Evolutionary conservation across 176 grass and related monocot species (phyloP).

Genomic region (Aegilops speltoides): DNA sequence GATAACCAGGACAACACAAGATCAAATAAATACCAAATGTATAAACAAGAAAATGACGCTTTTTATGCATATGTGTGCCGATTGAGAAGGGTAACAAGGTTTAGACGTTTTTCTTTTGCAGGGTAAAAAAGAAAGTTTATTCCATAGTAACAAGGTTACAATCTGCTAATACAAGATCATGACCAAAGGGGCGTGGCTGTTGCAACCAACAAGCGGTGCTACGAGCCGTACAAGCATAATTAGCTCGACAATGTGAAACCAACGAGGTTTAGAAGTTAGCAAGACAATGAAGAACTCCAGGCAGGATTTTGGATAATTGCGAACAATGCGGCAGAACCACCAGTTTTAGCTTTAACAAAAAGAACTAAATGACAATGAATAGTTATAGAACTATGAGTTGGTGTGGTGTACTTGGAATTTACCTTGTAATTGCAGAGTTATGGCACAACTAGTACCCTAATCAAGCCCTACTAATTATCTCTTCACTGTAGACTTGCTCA

Average conservation of each 20-base stretch:
- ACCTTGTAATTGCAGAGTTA: neutral
- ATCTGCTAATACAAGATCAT: no score
- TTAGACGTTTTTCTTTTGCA: neutral
- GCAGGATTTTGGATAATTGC: neutral
- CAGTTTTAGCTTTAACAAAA: neutral
- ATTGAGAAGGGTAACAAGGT: neutral
- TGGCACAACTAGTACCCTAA: neutral
- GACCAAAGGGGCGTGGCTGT: no score
- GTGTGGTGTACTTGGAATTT: neutral
- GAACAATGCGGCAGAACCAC: neutral
- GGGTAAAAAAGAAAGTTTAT: no score
- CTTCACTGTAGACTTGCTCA: neutral
- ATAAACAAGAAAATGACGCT: neutral
- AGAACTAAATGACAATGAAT: no score
- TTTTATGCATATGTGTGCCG: neutral
- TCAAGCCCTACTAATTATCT: neutral
- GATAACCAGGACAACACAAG: neutral
- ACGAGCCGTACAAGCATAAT: no score
- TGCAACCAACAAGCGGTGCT: no score
- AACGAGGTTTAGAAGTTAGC: neutral
- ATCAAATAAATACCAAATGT: neutral
- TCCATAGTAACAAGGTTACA: no score
- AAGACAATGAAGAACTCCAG: neutral
- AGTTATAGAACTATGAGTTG: neutral
- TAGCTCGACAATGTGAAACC: no score